Evolutionary conservation across 305 asterid genomes (phyloP).

Genomic region (Rubia balearica): DNA sequence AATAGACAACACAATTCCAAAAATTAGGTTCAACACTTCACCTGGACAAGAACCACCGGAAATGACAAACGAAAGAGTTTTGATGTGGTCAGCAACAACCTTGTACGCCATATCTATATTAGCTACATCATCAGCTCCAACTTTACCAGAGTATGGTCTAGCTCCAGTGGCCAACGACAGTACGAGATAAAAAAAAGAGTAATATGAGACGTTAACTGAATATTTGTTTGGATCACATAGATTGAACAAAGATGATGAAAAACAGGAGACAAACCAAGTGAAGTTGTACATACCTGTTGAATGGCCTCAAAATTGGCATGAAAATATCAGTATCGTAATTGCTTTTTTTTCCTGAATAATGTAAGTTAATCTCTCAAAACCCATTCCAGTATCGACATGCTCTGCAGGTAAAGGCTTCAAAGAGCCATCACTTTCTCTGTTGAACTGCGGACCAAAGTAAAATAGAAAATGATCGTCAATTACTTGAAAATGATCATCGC

Average conservation of each 20-base stretch:
- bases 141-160: slow-evolving; percentile 66
- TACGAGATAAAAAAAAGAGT: neutral
- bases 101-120: slow-evolving; percentile 90
- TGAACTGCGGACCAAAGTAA: slow-evolving; percentile 50
- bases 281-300: slow-evolving; percentile 43
- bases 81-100: slow-evolving; percentile 93
- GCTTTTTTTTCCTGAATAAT: slow-evolving; percentile 93
- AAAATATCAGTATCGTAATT: slow-evolving; percentile 90
- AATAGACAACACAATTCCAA: neutral
- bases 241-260: neutral
- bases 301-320: slow-evolving; percentile 78
- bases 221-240: neutral
- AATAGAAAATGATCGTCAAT: no score
- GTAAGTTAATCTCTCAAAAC: slow-evolving; percentile 89
- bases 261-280: neutral
- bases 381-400: slow-evolving; percentile 98
- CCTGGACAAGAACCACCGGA: slow-evolving; percentile 99
- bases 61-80: slow-evolving; percentile 90
- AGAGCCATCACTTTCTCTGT: slow-evolving; percentile 79
- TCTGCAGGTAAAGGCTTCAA: slow-evolving; percentile 85
- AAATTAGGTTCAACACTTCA: slow-evolving; percentile 19
- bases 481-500: no score
- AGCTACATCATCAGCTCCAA: slow-evolving; percentile 79
- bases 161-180: slow-evolving; percentile 60
- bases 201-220: neutral